Percentiles rank a stretch among this genome's conserved stretches.
Conservation (phyloP, 371 early-diverging fungal genomes). For the Mucor circinelloides region DNA sequence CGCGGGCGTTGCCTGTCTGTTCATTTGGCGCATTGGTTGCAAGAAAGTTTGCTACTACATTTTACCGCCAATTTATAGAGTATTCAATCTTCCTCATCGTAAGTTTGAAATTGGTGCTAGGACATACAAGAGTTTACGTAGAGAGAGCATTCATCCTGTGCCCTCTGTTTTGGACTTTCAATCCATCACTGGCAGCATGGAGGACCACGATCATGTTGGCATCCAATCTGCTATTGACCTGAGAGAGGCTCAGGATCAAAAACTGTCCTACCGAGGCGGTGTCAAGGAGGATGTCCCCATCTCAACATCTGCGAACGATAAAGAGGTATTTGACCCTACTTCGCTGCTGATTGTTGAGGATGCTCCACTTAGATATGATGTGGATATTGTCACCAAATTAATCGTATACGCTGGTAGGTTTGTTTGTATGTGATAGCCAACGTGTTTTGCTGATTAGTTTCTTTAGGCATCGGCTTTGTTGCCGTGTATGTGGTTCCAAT, state of each 20-base stretch:
- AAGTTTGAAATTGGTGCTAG: constrained; percentile 61
- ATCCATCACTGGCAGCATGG: constrained; percentile 46
- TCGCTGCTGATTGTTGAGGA: constrained; percentile 50
- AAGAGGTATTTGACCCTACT: constrained; percentile 31
- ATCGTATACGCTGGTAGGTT: constrained; percentile 66
- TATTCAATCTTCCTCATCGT: constrained; percentile 64
- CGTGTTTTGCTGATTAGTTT: not conserved
- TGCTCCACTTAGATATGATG: constrained; percentile 64
- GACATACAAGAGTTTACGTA: constrained; percentile 60
- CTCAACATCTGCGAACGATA: constrained; percentile 8
- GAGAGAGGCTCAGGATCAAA: constrained; percentile 50
- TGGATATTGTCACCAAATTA: constrained; percentile 69
- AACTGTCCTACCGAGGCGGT: constrained; percentile 43
- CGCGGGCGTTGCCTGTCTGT: constrained; percentile 60
- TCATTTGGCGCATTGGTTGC: constrained; percentile 64
- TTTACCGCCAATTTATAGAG: constrained; percentile 65
- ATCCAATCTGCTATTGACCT: constrained; percentile 61
- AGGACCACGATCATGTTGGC: constrained; percentile 55
- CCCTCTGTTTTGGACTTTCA: constrained; percentile 67
- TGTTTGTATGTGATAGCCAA: not conserved
- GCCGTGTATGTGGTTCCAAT: constrained; percentile 56
- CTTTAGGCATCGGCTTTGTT: constrained; percentile 57
- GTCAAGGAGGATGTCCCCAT: constrained; percentile 13
- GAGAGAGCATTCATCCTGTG: constrained; percentile 63
- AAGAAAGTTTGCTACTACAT: constrained; percentile 62